Evolutionary conservation across 1,284 basidiomycete species (phyloP).

Genomic region (Meira miltonrushii): DNA sequence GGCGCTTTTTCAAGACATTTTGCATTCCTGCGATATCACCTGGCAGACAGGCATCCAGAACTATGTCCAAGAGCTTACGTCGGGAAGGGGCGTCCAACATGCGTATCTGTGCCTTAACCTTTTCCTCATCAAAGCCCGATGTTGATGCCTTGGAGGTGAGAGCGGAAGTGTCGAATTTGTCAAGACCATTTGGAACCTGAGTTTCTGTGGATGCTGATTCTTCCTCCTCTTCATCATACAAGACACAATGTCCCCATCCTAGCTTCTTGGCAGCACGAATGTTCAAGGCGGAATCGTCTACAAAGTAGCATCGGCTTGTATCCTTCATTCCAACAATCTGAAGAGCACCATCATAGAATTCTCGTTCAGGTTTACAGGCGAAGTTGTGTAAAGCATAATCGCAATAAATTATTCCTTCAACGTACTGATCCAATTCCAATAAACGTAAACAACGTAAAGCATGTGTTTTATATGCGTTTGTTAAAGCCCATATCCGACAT

Average conservation of each 20-base stretch:
- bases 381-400: slow-evolving; percentile 68
- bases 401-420: slow-evolving; percentile 76
- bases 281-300: slow-evolving; percentile 49
- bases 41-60: slow-evolving; percentile 32
- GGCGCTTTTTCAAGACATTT: slow-evolving; percentile 68
- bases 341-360: slow-evolving; percentile 41
- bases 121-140: slow-evolving; percentile 19
- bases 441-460: slow-evolving; percentile 73
- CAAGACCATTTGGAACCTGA: not conserved
- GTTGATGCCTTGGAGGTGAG: not conserved
- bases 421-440: slow-evolving; percentile 66
- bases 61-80: slow-evolving; percentile 30
- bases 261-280: slow-evolving; percentile 37
- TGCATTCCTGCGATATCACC: slow-evolving; percentile 35
- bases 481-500: slow-evolving; percentile 57
- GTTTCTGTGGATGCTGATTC: not conserved
- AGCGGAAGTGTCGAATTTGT: not conserved
- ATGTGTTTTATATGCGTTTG: slow-evolving; percentile 45
- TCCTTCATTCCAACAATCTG: slow-evolving; percentile 22
- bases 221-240: slow-evolving; percentile 35
- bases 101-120: slow-evolving; percentile 22
- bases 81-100: slow-evolving; percentile 23
- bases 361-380: slow-evolving; percentile 71
- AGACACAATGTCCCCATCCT: slow-evolving; percentile 45
- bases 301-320: slow-evolving; percentile 35